Conservation (phyloP, 768 basidiomycete genomes). For the Panaeolus papilionaceus region DNA sequence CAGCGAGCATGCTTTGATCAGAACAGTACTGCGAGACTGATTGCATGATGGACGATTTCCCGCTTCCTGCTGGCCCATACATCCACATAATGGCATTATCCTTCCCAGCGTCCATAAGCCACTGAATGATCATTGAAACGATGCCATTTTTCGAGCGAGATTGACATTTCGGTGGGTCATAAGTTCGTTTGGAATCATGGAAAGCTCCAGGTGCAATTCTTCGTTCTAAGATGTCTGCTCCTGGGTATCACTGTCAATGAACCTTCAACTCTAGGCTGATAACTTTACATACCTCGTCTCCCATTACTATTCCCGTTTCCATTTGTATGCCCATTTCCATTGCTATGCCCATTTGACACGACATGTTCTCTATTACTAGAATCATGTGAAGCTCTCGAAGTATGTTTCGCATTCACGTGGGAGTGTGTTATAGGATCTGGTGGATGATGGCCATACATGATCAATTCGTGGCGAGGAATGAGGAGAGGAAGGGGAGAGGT, state of each 20-base stretch:
- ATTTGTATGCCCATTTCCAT: not conserved
- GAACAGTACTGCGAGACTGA: slow-evolving; percentile 29
- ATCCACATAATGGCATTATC: slow-evolving; percentile 35
- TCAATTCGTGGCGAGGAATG: not conserved
- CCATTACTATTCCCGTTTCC: not conserved
- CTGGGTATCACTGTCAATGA: slow-evolving; percentile 18
- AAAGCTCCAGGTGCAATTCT: slow-evolving; percentile 34
- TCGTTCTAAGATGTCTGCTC: slow-evolving; percentile 34
- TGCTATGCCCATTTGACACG: not conserved
- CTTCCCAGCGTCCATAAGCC: slow-evolving; percentile 27
- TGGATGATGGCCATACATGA: slow-evolving; percentile 3
- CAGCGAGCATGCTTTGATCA: slow-evolving; percentile 30
- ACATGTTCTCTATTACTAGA: not conserved
- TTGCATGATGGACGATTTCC: slow-evolving; percentile 34
- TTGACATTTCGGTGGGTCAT: slow-evolving; percentile 32
- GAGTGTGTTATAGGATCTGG: not conserved
- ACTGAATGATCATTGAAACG: slow-evolving; percentile 26
- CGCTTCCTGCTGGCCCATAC: slow-evolving; percentile 33
- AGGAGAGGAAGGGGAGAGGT: not conserved
- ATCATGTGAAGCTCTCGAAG: not conserved
- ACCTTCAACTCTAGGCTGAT: not conserved
- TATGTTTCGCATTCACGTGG: not conserved
- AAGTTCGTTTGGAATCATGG: slow-evolving; percentile 32
- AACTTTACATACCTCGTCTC: not conserved
- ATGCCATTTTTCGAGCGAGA: slow-evolving; percentile 30